Evolutionary conservation across 768 basidiomycete genomes (phyloP).

Genomic region (Trametes cubensis): DNA sequence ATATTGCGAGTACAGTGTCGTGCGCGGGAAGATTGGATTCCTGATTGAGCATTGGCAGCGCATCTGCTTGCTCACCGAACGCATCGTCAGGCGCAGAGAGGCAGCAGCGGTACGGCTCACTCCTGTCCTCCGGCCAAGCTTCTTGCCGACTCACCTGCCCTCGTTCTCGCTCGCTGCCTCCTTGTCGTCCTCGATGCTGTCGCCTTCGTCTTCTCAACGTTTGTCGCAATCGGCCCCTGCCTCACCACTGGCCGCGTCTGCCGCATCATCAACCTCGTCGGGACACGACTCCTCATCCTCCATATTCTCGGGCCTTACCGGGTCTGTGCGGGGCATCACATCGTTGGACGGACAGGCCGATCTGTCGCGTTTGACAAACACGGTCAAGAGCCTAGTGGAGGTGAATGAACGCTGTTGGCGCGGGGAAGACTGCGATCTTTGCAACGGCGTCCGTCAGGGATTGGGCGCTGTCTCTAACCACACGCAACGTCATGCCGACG

Average conservation of each 20-base stretch:
- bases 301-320: conserved; percentile 29
- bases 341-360: conserved; percentile 63
- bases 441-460: conserved; percentile 75
- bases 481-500: conserved; percentile 70
- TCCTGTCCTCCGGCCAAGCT: conserved; percentile 59
- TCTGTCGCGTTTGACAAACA: conserved; percentile 80
- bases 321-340: conserved; percentile 13
- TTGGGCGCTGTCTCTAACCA: conserved; percentile 68
- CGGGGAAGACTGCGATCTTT: conserved; percentile 80
- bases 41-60: conserved; percentile 93
- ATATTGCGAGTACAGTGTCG: conserved; percentile 49
- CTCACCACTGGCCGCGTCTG: conserved; percentile 31
- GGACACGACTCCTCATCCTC: conserved; percentile 31
- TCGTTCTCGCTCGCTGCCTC: conserved; percentile 44
- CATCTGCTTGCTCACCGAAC: conserved; percentile 84
- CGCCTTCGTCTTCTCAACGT: conserved; percentile 25
- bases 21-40: conserved; percentile 73
- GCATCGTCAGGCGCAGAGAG: conserved; percentile 87
- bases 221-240: conserved; percentile 30
- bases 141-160: conserved; percentile 70
- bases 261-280: conserved; percentile 33
- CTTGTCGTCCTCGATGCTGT: conserved; percentile 42
- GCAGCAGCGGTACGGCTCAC: conserved; percentile 83
- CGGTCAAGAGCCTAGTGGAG: conserved; percentile 75
- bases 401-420: conserved; percentile 83